Percentiles rank a stretch among this genome's conserved stretches.
Conservation (phyloP, 2,329 filamentous ascomycete genomes). For the Claviceps purpurea region DNA sequence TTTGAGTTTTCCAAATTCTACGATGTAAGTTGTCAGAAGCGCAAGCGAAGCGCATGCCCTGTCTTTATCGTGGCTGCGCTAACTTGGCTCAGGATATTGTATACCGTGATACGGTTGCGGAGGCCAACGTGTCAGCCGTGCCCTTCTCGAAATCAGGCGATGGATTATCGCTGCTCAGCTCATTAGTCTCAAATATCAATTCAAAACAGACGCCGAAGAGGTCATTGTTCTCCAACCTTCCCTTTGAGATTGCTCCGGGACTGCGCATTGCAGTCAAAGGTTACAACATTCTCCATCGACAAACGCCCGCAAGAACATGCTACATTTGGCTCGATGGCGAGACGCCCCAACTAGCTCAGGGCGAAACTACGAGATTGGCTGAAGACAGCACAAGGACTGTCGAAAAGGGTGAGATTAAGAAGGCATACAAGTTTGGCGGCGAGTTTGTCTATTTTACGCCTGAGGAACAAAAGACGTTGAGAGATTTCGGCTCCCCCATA, state of each 20-base stretch:
- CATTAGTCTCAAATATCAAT: constrained; percentile 75
- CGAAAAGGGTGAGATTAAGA: constrained; percentile 70
- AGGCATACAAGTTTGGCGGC: constrained; percentile 92
- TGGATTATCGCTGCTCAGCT: constrained; percentile 66
- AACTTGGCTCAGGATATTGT: constrained; percentile 58
- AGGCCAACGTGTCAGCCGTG: constrained; percentile 41
- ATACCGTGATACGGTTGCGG: constrained; percentile 63
- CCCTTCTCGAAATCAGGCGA: constrained; percentile 56
- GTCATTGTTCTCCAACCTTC: constrained; percentile 73
- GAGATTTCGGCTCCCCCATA: constrained; percentile 66
- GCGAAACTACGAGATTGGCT: constrained; percentile 60
- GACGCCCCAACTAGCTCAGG: constrained; percentile 62
- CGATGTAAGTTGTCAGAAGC: constrained; percentile 44
- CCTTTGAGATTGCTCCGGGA: constrained; percentile 74
- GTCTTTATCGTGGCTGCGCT: not conserved
- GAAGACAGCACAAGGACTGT: constrained; percentile 66
- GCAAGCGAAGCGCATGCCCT: too few species aligned
- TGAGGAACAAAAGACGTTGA: constrained; percentile 68
- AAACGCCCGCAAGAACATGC: constrained; percentile 66
- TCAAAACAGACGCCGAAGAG: constrained; percentile 80
- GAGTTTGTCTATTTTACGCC: constrained; percentile 76
- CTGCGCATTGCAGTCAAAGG: constrained; percentile 85
- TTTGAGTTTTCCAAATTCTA: constrained; percentile 86
- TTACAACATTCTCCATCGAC: constrained; percentile 77
- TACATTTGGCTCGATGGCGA: constrained; percentile 87